A percentile compares a stretch with the other conserved stretches of the same genome.
phyloP scores from a whole-genome alignment of 306 rosid genomes.

The Rosa chinensis region DNA sequence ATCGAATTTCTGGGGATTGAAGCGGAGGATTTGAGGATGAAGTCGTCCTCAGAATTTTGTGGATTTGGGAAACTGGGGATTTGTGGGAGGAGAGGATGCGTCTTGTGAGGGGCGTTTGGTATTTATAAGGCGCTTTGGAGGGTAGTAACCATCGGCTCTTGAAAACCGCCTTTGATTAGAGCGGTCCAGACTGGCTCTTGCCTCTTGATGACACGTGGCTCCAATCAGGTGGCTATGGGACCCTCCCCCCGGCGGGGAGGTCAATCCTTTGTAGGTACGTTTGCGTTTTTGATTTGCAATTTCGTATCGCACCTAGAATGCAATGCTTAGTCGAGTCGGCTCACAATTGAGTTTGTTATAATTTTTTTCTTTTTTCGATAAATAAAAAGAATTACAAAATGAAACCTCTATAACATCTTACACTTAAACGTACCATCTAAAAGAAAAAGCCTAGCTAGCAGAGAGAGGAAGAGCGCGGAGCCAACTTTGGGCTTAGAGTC shows the following conservation, averaged over 20 bases:
- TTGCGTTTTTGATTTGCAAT: too few relatives aligned
- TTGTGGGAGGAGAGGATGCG: neutral
- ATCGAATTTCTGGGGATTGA: neutral
- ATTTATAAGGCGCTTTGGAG: conserved; percentile 1
- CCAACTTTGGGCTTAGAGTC: too few relatives aligned
- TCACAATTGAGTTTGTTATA: too few relatives aligned
- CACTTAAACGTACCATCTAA: too few relatives aligned
- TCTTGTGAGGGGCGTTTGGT: neutral
- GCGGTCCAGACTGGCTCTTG: neutral
- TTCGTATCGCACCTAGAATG: too few relatives aligned
- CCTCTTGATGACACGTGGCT: neutral
- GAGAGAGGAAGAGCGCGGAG: too few relatives aligned
- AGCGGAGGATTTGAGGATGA: conserved; percentile 21
- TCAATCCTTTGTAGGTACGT: too few relatives aligned
- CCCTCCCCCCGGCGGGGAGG: neutral
- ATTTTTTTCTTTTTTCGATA: too few relatives aligned
- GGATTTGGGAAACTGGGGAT: neutral
- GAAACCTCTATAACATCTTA: too few relatives aligned
- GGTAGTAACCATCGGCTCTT: conserved; percentile 13
- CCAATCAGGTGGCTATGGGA: neutral
- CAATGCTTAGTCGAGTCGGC: too few relatives aligned
- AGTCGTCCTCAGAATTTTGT: conserved; percentile 15
- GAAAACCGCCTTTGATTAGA: conserved; percentile 8
- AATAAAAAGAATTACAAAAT: too few relatives aligned
- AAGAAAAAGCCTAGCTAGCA: too few relatives aligned